Evolutionary conservation across 192 early-diverging fungal species (phyloP).

Genomic region (Linderina pennispora): DNA sequence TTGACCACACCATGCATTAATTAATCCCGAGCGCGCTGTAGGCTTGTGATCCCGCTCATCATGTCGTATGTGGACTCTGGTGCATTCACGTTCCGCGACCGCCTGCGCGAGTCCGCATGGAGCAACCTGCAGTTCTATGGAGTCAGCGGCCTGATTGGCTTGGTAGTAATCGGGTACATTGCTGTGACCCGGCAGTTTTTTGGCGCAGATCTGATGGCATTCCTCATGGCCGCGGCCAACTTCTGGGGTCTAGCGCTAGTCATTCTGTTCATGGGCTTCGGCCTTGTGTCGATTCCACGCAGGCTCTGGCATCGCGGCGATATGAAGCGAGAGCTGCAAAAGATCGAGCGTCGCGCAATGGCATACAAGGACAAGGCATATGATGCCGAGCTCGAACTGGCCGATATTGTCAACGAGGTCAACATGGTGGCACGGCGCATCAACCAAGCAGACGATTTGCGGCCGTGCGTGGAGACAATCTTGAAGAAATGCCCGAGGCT

Average conservation of each 20-base stretch:
- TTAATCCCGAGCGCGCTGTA: too few species aligned
- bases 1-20: too few species aligned
- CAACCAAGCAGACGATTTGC: slow-evolving; percentile 45
- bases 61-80: slow-evolving; percentile 85
- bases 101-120: slow-evolving; percentile 65
- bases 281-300: slow-evolving; percentile 84
- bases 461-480: slow-evolving; percentile 57
- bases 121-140: slow-evolving; percentile 82
- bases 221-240: slow-evolving; percentile 90
- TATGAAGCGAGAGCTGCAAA: slow-evolving; percentile 52
- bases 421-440: slow-evolving; percentile 26
- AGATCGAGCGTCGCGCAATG: slow-evolving; percentile 62
- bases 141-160: slow-evolving; percentile 59
- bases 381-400: slow-evolving; percentile 78
- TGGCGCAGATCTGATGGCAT: slow-evolving; percentile 55
- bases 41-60: slow-evolving; percentile 69
- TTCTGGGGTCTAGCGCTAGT: slow-evolving; percentile 89
- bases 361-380: slow-evolving; percentile 72
- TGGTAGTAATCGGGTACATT: slow-evolving; percentile 72
- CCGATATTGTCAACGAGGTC: slow-evolving; percentile 48
- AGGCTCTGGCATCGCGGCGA: slow-evolving; percentile 74
- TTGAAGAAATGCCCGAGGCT: slow-evolving; percentile 50
- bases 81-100: slow-evolving; percentile 64
- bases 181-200: slow-evolving; percentile 49
- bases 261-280: slow-evolving; percentile 89